Evolutionary conservation across 2,329 filamentous ascomycete species (phyloP).

Genomic region (Xylariales sp.): DNA sequence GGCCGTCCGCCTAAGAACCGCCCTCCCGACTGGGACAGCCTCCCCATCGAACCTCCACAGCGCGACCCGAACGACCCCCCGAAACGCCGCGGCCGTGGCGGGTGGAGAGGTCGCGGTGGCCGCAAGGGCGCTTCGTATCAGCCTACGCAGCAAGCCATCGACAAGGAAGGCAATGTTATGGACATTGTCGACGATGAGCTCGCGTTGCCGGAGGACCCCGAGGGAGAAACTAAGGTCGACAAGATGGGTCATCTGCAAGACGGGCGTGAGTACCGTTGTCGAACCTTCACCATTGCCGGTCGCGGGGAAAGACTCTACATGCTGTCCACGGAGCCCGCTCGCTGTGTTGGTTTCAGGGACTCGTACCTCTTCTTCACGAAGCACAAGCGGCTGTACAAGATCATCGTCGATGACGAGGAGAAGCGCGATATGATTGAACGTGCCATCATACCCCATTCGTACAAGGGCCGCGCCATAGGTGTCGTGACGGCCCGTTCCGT

Average conservation of each 20-base stretch:
- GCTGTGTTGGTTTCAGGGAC: conserved; percentile 96
- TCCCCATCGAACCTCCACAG: conserved; percentile 64
- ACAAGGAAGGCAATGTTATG: conserved; percentile 92
- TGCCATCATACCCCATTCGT: conserved; percentile 95
- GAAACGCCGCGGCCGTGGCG: conserved; percentile 73
- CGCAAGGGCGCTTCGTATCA: conserved; percentile 76
- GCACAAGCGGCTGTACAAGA: conserved; percentile 95
- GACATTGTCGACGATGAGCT: conserved; percentile 94
- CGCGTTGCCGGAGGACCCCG: conserved; percentile 83
- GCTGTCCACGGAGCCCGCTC: conserved; percentile 96
- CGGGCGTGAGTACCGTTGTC: conserved; percentile 91
- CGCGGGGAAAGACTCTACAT: conserved; percentile 92
- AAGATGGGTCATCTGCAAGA: conserved; percentile 85
- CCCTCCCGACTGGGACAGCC: conserved; percentile 80
- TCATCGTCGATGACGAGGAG: conserved; percentile 97
- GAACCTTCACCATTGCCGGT: conserved; percentile 90
- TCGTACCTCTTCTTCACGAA: conserved; percentile 99
- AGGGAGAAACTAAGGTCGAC: conserved; percentile 94
- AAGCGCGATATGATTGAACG: conserved; percentile 96
- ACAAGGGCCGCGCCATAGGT: conserved; percentile 97
- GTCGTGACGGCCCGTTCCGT: conserved; percentile 96
- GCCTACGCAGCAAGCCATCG: conserved; percentile 86
- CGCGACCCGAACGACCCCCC: conserved; percentile 68
- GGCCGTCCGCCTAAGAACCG: conserved; percentile 88
- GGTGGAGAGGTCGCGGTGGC: conserved; percentile 76